These are phyloP conservation scores for Vaccinium vitisidaea DNA, from an alignment of 148 eudicot species.

Conservation along the genomic window DNA sequence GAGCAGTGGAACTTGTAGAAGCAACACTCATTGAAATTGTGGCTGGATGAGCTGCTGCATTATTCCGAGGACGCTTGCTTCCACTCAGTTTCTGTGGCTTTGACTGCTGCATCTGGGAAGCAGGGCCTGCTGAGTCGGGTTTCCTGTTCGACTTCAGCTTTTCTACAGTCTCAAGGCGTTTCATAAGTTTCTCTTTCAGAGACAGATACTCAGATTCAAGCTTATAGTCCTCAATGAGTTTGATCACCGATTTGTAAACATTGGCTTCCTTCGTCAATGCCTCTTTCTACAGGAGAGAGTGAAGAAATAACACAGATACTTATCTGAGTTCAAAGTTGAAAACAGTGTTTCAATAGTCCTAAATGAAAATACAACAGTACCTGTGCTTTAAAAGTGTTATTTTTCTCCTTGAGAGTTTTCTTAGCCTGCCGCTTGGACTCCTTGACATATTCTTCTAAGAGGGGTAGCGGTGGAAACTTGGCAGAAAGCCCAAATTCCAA, in stretches of 20 bases:
- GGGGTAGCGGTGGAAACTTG: slow-evolving; percentile 40
- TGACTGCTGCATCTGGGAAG: slow-evolving; percentile 20
- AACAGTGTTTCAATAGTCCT: neutral
- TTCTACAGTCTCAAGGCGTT: slow-evolving; percentile 36
- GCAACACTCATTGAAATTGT: slow-evolving; percentile 17
- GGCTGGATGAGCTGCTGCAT: slow-evolving; percentile 17
- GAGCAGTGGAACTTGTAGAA: slow-evolving; percentile 18
- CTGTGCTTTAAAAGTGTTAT: slow-evolving; percentile 21
- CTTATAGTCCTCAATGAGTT: slow-evolving; percentile 31
- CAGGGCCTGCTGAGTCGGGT: slow-evolving; percentile 15
- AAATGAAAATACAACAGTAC: slow-evolving; percentile 14
- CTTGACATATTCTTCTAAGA: slow-evolving; percentile 31
- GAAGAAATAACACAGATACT: neutral
- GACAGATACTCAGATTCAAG: slow-evolving; percentile 33
- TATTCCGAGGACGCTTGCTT: slow-evolving; percentile 26
- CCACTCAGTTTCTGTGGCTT: slow-evolving; percentile 26
- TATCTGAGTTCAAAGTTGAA: slow-evolving; percentile 10
- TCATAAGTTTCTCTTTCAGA: slow-evolving; percentile 28
- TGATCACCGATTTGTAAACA: slow-evolving; percentile 36
- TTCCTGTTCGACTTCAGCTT: slow-evolving; percentile 26
- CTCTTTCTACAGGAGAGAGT: slow-evolving; percentile 29
- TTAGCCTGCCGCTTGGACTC: slow-evolving; percentile 27
- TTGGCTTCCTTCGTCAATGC: slow-evolving; percentile 32
- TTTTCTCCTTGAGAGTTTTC: slow-evolving; percentile 25
- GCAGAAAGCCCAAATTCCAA: slow-evolving; percentile 35